These are phyloP conservation scores for Pilatotrama ljubarskyi DNA, from an alignment of 768 basidiomycete genomes.

Conservation along the genomic window DNA sequence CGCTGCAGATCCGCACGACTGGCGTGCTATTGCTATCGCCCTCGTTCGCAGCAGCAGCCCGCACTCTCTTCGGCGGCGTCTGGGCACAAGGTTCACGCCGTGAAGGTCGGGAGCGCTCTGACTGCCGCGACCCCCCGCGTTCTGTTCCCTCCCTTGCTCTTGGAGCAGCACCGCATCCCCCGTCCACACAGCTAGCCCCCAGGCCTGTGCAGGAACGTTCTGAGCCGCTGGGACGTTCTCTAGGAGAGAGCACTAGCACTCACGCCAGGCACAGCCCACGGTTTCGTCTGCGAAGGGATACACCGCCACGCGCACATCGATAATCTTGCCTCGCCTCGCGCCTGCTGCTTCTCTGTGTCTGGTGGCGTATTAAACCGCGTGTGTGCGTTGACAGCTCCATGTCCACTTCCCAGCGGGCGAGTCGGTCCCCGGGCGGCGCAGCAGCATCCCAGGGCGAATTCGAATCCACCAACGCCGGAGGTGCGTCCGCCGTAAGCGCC, in stretches of 20 bases:
- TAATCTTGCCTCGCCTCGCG: conserved; percentile 6
- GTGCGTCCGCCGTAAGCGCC: conserved; percentile 16
- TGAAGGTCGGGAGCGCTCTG: conserved; percentile 5
- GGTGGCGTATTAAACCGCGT: conserved; percentile 18
- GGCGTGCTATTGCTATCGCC: no score
- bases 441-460: conserved; percentile 8
- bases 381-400: conserved; percentile 14
- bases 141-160: neutral
- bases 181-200: neutral
- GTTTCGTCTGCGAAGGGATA: neutral
- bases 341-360: neutral
- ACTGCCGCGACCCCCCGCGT: neutral
- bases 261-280: conserved; percentile 6
- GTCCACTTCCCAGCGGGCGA: conserved; percentile 17
- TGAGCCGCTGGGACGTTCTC: neutral
- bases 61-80: neutral
- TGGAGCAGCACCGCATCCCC: neutral
- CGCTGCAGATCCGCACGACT: neutral
- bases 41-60: neutral
- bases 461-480: conserved; percentile 13
- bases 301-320: conserved; percentile 13
- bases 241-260: no score
- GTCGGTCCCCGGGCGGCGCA: conserved; percentile 15
- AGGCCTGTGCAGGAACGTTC: neutral
- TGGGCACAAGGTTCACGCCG: conserved; percentile 6